Conservation (phyloP, 345 rosid species). For the Cardiospermum halicacabum region DNA sequence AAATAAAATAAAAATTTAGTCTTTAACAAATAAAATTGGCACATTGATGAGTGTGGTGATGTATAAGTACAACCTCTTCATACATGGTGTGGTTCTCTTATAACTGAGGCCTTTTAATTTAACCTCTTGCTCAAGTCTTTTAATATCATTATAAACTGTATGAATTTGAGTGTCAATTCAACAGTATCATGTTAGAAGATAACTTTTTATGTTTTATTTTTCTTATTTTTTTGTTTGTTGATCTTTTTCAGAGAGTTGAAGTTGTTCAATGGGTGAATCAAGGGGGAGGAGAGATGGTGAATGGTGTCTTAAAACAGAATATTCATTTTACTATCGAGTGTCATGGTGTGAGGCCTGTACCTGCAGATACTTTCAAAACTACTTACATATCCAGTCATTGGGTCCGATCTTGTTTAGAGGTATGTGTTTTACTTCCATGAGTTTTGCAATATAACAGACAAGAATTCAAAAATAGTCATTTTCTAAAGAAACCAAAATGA, state of each 20-base stretch:
- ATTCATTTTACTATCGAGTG: slow-evolving; percentile 65
- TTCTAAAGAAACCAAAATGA: too few relatives aligned
- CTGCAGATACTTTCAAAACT: slow-evolving; percentile 26
- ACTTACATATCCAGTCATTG: slow-evolving; percentile 85
- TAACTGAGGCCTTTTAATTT: not conserved
- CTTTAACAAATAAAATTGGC: too few relatives aligned
- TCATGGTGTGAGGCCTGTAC: slow-evolving; percentile 51
- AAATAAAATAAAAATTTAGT: too few relatives aligned
- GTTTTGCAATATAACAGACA: not conserved
- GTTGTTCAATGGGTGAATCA: slow-evolving; percentile 77
- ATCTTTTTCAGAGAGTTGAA: slow-evolving; percentile 61
- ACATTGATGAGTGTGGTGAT: not conserved
- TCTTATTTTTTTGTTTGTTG: slow-evolving; percentile 1
- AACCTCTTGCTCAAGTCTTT: not conserved
- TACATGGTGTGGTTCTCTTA: not conserved
- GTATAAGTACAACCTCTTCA: not conserved
- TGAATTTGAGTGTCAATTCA: not conserved
- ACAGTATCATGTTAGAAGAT: slow-evolving; percentile 4
- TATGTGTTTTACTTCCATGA: slow-evolving; percentile 28
- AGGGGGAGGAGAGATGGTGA: slow-evolving; percentile 79
- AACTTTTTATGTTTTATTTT: not conserved
- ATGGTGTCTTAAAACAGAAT: slow-evolving; percentile 28
- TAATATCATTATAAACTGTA: not conserved
- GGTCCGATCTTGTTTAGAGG: slow-evolving; percentile 91
- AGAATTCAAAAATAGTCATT: too few relatives aligned